A percentile compares a stretch with the other conserved stretches of the same genome.
These are phyloP conservation scores for Pythium apleroticum DNA, from an alignment of 352 stramenopile genomes.

Conservation along the genomic window DNA sequence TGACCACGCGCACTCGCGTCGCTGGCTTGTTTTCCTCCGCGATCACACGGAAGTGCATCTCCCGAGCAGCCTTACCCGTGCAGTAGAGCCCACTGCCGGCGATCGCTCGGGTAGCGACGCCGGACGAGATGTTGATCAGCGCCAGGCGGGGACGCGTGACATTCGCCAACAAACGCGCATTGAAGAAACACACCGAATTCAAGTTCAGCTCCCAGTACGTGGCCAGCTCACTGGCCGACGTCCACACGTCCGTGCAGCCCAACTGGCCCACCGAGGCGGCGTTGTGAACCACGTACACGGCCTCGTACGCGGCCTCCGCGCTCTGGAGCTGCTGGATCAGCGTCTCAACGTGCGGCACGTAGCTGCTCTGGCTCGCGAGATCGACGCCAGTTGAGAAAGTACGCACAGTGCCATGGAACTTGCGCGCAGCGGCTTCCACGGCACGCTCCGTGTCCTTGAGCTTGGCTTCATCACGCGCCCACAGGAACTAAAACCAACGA, in stretches of 20 bases:
- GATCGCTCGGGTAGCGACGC: conserved; percentile 4
- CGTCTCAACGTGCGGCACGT: conserved; percentile 8
- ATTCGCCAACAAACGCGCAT: conserved; percentile 13
- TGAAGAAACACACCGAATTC: conserved; percentile 18
- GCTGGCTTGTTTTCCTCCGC: conserved; percentile 47
- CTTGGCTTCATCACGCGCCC: conserved; percentile 17
- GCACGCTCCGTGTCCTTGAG: conserved; percentile 20
- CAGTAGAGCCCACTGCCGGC: conserved; percentile 59
- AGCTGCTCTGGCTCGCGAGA: conserved; percentile 13
- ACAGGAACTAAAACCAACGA: conserved; percentile 5
- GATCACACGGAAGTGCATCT: conserved; percentile 85
- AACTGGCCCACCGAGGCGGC: conserved; percentile 14
- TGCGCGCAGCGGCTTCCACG: neutral
- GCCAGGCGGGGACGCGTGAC: neutral
- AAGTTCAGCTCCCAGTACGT: conserved; percentile 21
- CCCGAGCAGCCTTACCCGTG: conserved; percentile 80
- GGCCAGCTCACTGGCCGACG: conserved; percentile 4
- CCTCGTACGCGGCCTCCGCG: conserved; percentile 14
- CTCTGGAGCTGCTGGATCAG: conserved; percentile 10
- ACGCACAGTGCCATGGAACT: neutral
- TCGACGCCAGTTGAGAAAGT: conserved; percentile 13
- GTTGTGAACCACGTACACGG: conserved; percentile 17
- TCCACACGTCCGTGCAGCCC: conserved; percentile 17
- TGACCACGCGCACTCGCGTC: conserved; percentile 60
- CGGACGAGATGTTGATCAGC: conserved; percentile 21